Percentiles rank a stretch among this genome's conserved stretches.
These are phyloP conservation scores for Saccharomycopsis javanensis DNA, from an alignment of 805 yeast species.

Conservation along the genomic window DNA sequence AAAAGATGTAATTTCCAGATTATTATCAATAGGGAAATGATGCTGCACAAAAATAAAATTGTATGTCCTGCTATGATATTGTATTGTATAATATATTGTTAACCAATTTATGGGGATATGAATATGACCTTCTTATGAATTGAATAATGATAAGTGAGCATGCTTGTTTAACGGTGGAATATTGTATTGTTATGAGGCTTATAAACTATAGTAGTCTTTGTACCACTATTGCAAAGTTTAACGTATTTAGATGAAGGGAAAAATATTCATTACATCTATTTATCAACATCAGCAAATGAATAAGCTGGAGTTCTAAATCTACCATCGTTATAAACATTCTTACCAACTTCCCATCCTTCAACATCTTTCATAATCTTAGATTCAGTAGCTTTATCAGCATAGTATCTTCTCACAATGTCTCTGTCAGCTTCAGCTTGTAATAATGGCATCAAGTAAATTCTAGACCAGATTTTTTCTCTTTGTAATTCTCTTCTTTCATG, in stretches of 20 bases:
- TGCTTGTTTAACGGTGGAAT: no score
- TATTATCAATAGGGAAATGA: background rate
- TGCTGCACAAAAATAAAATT: background rate
- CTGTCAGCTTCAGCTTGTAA: slow-evolving; percentile 78
- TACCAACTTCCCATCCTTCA: slow-evolving; percentile 51
- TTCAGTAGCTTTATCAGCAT: slow-evolving; percentile 59
- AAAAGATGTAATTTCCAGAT: background rate
- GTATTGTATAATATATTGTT: background rate
- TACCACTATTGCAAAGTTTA: no score
- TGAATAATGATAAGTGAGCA: background rate
- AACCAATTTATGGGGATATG: background rate
- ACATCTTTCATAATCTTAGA: slow-evolving; percentile 54
- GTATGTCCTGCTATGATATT: background rate
- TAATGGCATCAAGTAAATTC: slow-evolving; percentile 62
- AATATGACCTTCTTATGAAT: background rate
- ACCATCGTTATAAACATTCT: slow-evolving; percentile 36
- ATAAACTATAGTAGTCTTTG: no score
- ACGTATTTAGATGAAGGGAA: no score
- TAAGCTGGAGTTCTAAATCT: slow-evolving; percentile 24
- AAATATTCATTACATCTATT: background rate
- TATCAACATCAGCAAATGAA: slow-evolving; percentile 13
- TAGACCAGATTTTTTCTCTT: slow-evolving; percentile 70
- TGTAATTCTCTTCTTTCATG: slow-evolving; percentile 66
- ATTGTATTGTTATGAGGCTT: no score
- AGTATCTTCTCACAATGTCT: slow-evolving; percentile 60